Percentiles rank a stretch among this genome's conserved stretches.
These are phyloP conservation scores for Bombardia bombarda DNA, from an alignment of 495 filamentous ascomycete genomes.

Conservation along the genomic window DNA sequence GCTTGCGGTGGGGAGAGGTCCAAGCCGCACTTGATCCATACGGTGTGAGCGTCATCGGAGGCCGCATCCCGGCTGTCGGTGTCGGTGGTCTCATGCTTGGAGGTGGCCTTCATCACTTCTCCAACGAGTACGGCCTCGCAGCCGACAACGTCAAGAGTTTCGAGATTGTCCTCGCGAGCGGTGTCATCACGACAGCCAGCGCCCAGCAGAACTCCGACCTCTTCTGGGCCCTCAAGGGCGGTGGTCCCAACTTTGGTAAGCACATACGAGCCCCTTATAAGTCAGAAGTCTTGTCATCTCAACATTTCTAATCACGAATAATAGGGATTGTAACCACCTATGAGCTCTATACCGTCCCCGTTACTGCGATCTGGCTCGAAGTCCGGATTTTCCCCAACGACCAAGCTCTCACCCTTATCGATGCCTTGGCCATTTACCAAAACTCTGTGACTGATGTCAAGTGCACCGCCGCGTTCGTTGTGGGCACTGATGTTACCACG, in stretches of 20 bases:
- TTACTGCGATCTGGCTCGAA: slow-evolving; percentile 18
- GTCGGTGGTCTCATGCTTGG: slow-evolving; percentile 29
- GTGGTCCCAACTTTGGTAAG: slow-evolving; percentile 40
- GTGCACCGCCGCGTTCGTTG: neutral
- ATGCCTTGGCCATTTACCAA: neutral
- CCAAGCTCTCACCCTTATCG: neutral
- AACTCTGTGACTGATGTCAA: neutral
- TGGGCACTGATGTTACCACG: neutral
- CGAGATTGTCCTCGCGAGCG: slow-evolving; percentile 49
- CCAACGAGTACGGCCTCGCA: slow-evolving; percentile 48
- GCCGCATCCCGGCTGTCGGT: neutral
- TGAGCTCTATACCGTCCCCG: slow-evolving; percentile 24
- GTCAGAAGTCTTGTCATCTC: slow-evolving; percentile 31
- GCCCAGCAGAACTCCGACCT: slow-evolving; percentile 29
- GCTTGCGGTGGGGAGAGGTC: neutral
- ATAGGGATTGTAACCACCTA: slow-evolving; percentile 43
- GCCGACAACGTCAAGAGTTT: slow-evolving; percentile 44
- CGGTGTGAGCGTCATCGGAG: neutral
- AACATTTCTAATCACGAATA: neutral
- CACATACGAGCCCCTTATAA: slow-evolving; percentile 22
- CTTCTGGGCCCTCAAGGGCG: slow-evolving; percentile 37
- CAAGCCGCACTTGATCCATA: neutral
- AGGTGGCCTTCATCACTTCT: slow-evolving; percentile 40
- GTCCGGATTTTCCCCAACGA: neutral
- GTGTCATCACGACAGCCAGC: slow-evolving; percentile 42